Conservation (phyloP, 495 filamentous ascomycete species). For the Penicillium pancosmium region DNA sequence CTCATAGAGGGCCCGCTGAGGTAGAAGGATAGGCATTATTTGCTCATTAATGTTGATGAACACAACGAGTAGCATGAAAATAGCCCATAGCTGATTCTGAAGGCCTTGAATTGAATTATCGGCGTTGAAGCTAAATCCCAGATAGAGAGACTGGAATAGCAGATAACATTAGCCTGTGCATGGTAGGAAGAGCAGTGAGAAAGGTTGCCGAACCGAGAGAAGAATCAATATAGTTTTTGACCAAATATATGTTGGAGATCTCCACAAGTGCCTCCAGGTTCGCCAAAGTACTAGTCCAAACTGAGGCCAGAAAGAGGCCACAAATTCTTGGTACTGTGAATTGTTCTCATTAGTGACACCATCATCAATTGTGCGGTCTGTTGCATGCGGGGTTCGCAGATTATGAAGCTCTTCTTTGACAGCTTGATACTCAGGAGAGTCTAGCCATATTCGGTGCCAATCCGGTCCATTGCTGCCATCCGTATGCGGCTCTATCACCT, state of each 20-base stretch:
- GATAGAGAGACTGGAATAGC: constrained; percentile 51
- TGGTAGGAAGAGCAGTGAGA: background rate
- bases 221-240: background rate
- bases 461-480: constrained; percentile 37
- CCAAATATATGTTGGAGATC: constrained; percentile 28
- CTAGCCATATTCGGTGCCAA: constrained; percentile 73
- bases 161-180: constrained; percentile 27
- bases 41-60: constrained; percentile 63
- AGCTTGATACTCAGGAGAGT: constrained; percentile 60
- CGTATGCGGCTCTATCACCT: constrained; percentile 54
- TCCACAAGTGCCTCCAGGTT: constrained; percentile 43
- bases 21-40: constrained; percentile 61
- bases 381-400: constrained; percentile 48
- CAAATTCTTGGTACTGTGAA: constrained; percentile 29
- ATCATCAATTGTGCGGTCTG: constrained; percentile 3
- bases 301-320: constrained; percentile 43
- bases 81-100: constrained; percentile 74
- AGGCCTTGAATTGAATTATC: constrained; percentile 66
- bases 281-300: constrained; percentile 37
- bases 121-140: constrained; percentile 47
- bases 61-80: constrained; percentile 72
- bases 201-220: background rate
- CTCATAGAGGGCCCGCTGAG: constrained; percentile 56
- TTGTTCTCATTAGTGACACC: constrained; percentile 3
- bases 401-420: constrained; percentile 62